Conservation (phyloP, 208 protist species). For the Blechomonas ayalai region DNA sequence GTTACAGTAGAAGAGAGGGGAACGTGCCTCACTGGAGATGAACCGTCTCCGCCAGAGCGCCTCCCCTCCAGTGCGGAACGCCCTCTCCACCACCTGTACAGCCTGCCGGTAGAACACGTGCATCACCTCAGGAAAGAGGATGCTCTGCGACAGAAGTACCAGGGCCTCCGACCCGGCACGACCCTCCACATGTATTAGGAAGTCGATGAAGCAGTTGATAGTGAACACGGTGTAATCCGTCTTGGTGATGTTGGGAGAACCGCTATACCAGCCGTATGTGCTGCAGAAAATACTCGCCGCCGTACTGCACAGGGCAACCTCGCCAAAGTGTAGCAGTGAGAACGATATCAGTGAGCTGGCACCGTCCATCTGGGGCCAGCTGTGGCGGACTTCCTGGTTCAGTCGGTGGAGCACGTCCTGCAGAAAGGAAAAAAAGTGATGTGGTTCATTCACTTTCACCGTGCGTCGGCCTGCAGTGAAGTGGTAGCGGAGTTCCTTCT, state of each 20-base stretch:
- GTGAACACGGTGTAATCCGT: neutral
- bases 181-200: constrained; percentile 10
- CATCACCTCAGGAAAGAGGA: constrained; percentile 17
- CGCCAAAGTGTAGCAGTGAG: constrained; percentile 7
- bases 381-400: constrained; percentile 3
- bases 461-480: constrained; percentile 40
- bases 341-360: too few relatives aligned
- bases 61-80: constrained; percentile 20
- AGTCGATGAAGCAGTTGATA: constrained; percentile 38
- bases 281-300: constrained; percentile 34
- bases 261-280: constrained; percentile 47
- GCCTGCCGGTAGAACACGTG: constrained; percentile 14
- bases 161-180: constrained; percentile 5
- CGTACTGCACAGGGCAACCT: constrained; percentile 6
- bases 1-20: neutral
- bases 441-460: constrained; percentile 34
- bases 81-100: constrained; percentile 9
- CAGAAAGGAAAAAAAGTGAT: constrained; percentile 75
- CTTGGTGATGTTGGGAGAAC: too few relatives aligned
- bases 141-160: neutral
- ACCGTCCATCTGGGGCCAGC: too few relatives aligned
- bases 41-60: constrained; percentile 51
- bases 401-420: constrained; percentile 22
- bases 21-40: constrained; percentile 7
- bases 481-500: constrained; percentile 63